Percentiles rank a stretch among this genome's conserved stretches.
These are phyloP conservation scores for Trichoderma oligosporum DNA, from an alignment of 2,329 filamentous ascomycete species.

Conservation along the genomic window DNA sequence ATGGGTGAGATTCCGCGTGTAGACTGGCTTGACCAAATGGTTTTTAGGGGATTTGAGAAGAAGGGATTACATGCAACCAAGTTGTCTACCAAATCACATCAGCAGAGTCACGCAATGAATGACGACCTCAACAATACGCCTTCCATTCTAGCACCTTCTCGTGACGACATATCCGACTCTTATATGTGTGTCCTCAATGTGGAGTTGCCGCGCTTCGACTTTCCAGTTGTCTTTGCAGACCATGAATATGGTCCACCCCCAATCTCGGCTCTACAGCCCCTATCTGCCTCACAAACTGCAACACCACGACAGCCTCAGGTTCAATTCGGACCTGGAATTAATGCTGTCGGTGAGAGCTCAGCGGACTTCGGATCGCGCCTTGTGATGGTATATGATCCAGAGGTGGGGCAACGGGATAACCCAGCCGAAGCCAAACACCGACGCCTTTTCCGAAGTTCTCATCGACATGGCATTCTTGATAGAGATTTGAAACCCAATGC, in stretches of 20 bases:
- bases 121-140: slow-evolving; percentile 27
- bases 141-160: slow-evolving; percentile 29
- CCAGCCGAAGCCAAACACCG: slow-evolving; percentile 94
- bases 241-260: slow-evolving; percentile 86
- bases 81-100: slow-evolving; percentile 57
- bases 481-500: slow-evolving; percentile 94
- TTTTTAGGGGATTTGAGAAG: slow-evolving; percentile 87
- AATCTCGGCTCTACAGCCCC: slow-evolving; percentile 68
- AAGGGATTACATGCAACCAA: slow-evolving; percentile 62
- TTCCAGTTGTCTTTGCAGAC: slow-evolving; percentile 91
- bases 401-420: slow-evolving; percentile 84
- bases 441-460: slow-evolving; percentile 82
- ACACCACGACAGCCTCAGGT: slow-evolving; percentile 82
- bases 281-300: slow-evolving; percentile 56
- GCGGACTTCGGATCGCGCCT: slow-evolving; percentile 56
- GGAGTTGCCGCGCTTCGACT: slow-evolving; percentile 91
- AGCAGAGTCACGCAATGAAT: slow-evolving; percentile 43
- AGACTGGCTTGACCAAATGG: slow-evolving; percentile 92
- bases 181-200: slow-evolving; percentile 78
- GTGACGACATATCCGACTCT: slow-evolving; percentile 45
- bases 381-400: slow-evolving; percentile 87
- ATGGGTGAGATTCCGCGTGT: slow-evolving; percentile 93
- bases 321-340: slow-evolving; percentile 84
- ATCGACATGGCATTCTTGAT: slow-evolving; percentile 87
- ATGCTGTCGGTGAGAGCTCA: slow-evolving; percentile 55